Evolutionary conservation across 208 protist genomes (phyloP).

Genomic region (Leishmania lainsoni): DNA sequence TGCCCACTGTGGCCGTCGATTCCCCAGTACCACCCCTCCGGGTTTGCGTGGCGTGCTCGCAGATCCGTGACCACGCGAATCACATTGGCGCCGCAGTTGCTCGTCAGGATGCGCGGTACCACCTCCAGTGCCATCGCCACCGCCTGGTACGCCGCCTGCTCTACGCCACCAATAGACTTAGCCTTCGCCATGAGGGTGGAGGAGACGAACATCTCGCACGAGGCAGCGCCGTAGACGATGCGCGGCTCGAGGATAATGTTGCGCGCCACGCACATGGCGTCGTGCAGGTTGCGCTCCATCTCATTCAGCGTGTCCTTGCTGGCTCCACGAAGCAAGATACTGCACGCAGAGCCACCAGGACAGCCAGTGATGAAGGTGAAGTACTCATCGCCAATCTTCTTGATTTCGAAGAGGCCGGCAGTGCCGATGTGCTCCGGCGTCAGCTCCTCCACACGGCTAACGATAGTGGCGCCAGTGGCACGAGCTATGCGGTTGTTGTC

Average conservation of each 20-base stretch:
- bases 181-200: slow-evolving; percentile 92
- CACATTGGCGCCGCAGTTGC: slow-evolving; percentile 99
- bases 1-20: slow-evolving; percentile 97
- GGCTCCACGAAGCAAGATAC: slow-evolving; percentile 99
- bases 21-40: slow-evolving; percentile 93
- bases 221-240: slow-evolving; percentile 98
- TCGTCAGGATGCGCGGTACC: slow-evolving; percentile 97
- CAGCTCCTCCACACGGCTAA: slow-evolving; percentile 97
- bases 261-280: slow-evolving; percentile 99
- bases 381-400: slow-evolving; percentile 99
- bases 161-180: slow-evolving; percentile 95
- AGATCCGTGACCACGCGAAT: slow-evolving; percentile 99
- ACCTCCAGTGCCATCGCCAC: slow-evolving; percentile 96
- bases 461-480: slow-evolving; percentile 98
- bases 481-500: slow-evolving; percentile 99
- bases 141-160: slow-evolving; percentile 97
- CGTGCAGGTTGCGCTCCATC: slow-evolving; percentile 98
- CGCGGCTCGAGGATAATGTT: slow-evolving; percentile 98
- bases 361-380: slow-evolving; percentile 99
- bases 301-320: slow-evolving; percentile 99
- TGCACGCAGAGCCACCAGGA: slow-evolving; percentile 98
- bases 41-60: slow-evolving; percentile 91
- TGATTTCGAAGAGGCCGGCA: slow-evolving; percentile 98
- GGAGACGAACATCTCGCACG: slow-evolving; percentile 97
- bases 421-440: slow-evolving; percentile 98